Base-by-base conservation (phyloP, 371 early-diverging fungal species). In the Neoconidiobolus thromboides region DNA sequence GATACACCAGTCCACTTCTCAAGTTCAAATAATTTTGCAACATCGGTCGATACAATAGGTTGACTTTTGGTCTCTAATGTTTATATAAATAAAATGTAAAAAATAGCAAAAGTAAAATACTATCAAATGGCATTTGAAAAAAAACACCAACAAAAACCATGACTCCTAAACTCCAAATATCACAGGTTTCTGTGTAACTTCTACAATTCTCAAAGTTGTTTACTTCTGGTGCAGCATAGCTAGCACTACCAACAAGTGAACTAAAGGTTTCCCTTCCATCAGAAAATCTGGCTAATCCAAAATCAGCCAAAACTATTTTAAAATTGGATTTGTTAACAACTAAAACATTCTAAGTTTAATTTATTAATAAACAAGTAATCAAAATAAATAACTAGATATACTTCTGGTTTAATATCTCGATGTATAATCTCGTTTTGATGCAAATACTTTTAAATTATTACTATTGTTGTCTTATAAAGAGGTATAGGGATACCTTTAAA, bases 351-450 rank as follows among this genome's bases (percentile, higher is more conserved):
- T 51, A 14, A 26, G 26, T 26, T 26, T 26, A 26, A 26, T 26
- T 26, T 51, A 36, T 9, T 7, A 51, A 26, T 51, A 51, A 36
- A 36, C n/a, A 7, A 51, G 3, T 9, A 10, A 38, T 38, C 52
- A 51, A 51, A 36, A 36, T 6, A 36, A 26, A 26, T 47, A 47
- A 14, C 48, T 47, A 51, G 26, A 26, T 26, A 26, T 26, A 26
- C 52, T 38, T 51, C 52, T 26, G 52, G 52, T 51, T 51, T 51
- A 38, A 51, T n/a, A 51, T 51, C 52, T 9, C 52, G 52, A 36
- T 51, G 52, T 9, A 51, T 5, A n/a, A 51, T 51, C 52, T 51
- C 52, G 37, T 51, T 51, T 9, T 9, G 5, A 36, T 51, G 52
- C 14, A 51, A 38, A 51, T 7, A 51, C 52, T 51, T 12, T 14